Evolutionary conservation across 805 yeast genomes (phyloP).

Genomic region (Candida ovalis): DNA sequence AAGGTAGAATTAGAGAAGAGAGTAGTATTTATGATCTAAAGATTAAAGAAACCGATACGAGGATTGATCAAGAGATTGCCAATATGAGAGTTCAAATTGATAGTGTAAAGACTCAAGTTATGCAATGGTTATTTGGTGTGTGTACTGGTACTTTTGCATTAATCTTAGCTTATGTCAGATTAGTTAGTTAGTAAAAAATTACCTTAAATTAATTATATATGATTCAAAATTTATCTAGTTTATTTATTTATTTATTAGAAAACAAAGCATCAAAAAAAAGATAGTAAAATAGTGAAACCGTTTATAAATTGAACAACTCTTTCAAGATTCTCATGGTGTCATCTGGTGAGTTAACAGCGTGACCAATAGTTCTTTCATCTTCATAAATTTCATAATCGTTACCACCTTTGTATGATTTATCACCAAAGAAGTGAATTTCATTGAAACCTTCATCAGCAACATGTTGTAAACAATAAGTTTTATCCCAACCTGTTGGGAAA

Average conservation of each 20-base stretch:
- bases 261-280: not conserved
- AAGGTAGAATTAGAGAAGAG: conserved; percentile 94
- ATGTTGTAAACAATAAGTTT: conserved; percentile 95
- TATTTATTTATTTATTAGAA: not conserved
- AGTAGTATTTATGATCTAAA: conserved; percentile 88
- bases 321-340: conserved; percentile 85
- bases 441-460: conserved; percentile 81
- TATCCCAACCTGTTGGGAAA: conserved; percentile 99
- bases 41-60: conserved; percentile 89
- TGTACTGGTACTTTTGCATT: conserved; percentile 97
- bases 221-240: not conserved
- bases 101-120: conserved; percentile 90
- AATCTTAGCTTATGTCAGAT: conserved; percentile 84
- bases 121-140: conserved; percentile 98
- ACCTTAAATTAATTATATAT: not conserved
- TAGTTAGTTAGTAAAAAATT: conserved; percentile 33
- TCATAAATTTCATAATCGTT: conserved; percentile 95
- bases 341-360: conserved; percentile 82
- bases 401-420: conserved; percentile 95
- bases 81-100: conserved; percentile 95
- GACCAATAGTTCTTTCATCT: conserved; percentile 94
- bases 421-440: conserved; percentile 96
- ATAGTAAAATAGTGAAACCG: not conserved
- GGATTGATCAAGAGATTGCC: conserved; percentile 92
- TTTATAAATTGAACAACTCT: conserved; percentile 64